Evolutionary conservation across 2,329 filamentous ascomycete species (phyloP), one percentile per base, ranked within the genome.

Genomic region (Exophiala sideris): DNA sequence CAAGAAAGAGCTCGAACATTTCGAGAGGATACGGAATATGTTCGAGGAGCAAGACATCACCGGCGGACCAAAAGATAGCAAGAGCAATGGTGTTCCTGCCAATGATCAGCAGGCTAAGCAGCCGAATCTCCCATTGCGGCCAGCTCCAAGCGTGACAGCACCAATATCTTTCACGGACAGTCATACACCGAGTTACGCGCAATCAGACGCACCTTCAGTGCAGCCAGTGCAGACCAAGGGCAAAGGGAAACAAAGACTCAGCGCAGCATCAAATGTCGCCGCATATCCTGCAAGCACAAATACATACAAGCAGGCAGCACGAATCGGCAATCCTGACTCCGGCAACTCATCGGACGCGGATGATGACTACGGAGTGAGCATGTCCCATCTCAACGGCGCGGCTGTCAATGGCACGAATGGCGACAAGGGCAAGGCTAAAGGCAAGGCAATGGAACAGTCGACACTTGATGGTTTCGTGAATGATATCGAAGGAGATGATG

Each of bases 1-100:
- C 66, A 85, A 87, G 9, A 92, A 95, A 58, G 94, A 99, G 73
- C 75, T 99, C 38, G 82, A 87, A 45, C 94, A 99, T 68, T 99
- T 97, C 65, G 89, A 96, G 67, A 76, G 81, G 0, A 92, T 99
- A 5, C 79, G 94, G 36, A 83, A 81, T 14, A 82, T 84, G 14
- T 99, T 99, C 66, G 94, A 99, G 57, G 73, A 76, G 58, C 71
- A 74, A 52, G 68, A 73, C 36, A 68, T 71, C 12, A 62, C 64
- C 6, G 52, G 50, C 34, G 51, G 50, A 5, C 72, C 50, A 66
- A 64, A 24, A 68, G 73, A 44, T 67, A 68, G 10, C 66, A 71
- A 58, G 66, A 46, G n/a, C 34, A 39, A 73, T 45, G 69, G 68
- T 10, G 67, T 71, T 39, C 67, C 57, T 6, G 39, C 65, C 6